phyloP scores from a whole-genome alignment of 495 filamentous ascomycete genomes.

The Cryomyces minteri region DNA sequence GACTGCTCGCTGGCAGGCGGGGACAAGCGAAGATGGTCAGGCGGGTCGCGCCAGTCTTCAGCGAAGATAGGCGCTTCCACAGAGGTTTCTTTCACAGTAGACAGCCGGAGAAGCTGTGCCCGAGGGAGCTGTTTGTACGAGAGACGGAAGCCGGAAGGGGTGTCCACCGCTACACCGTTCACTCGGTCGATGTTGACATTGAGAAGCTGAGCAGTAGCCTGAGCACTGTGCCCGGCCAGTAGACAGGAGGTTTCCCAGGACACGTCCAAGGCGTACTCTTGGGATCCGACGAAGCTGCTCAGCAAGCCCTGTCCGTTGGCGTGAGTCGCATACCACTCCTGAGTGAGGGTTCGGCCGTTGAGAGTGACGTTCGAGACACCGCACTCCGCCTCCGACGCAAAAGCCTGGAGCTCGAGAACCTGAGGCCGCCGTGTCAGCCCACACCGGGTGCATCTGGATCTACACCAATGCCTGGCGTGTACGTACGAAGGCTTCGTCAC shows the following conservation, averaged over 20 bases:
- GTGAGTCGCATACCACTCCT: slow-evolving; percentile 11
- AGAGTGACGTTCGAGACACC: slow-evolving; percentile 13
- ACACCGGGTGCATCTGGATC: too few relatives aligned
- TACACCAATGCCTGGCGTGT: too few relatives aligned
- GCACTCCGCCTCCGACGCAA: slow-evolving; percentile 8
- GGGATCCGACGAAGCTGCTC: slow-evolving; percentile 3
- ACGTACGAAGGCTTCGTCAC: slow-evolving; percentile 22
- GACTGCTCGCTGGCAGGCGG: not conserved
- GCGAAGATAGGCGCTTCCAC: slow-evolving; percentile 2
- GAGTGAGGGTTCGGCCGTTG: slow-evolving; percentile 10
- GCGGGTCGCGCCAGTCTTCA: slow-evolving; percentile 11
- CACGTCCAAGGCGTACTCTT: slow-evolving; percentile 10
- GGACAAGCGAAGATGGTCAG: slow-evolving; percentile 8
- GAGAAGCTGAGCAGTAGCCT: slow-evolving; percentile 10
- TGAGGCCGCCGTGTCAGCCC: too few relatives aligned
- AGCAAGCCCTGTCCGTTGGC: slow-evolving; percentile 8
- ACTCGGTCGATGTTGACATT: slow-evolving; percentile 10
- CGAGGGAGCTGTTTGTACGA: slow-evolving; percentile 11
- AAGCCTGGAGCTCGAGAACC: slow-evolving; percentile 13
- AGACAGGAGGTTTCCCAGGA: slow-evolving; percentile 14
- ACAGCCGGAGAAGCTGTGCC: slow-evolving; percentile 12
- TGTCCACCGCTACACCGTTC: slow-evolving; percentile 7
- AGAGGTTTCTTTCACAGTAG: slow-evolving; percentile 2
- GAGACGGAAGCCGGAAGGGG: slow-evolving; percentile 12
- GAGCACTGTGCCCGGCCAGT: not conserved